Evolutionary conservation across 495 filamentous ascomycete species (phyloP).

Genomic region (Neohortaea acidophila): DNA sequence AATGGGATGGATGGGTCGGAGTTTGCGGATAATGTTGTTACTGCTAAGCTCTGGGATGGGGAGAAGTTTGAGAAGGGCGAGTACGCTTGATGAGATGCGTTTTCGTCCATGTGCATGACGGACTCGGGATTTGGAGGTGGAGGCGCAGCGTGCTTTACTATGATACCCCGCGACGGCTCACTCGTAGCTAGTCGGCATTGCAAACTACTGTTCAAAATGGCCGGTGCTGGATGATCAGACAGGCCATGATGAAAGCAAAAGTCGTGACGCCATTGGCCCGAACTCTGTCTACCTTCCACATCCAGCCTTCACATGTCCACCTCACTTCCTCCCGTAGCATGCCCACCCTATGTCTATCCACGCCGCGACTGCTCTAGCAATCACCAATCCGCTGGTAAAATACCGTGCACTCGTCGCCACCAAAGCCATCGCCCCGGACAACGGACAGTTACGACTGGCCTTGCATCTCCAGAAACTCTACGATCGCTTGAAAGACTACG

Average conservation of each 20-base stretch:
- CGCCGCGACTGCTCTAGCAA: conserved; percentile 32
- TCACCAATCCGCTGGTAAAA: conserved; percentile 57
- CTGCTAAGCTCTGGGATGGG: conserved; percentile 59
- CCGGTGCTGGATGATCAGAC: no score
- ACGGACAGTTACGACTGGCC: conserved; percentile 50
- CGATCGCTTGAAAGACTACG: conserved; percentile 49
- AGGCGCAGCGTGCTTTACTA: no score
- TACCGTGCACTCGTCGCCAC: conserved; percentile 49
- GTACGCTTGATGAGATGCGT: conserved; percentile 34
- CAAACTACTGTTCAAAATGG: no score
- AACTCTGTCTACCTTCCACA: background rate
- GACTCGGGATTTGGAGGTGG: no score
- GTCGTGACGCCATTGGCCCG: no score
- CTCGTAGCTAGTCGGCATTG: no score
- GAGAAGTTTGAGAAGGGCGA: conserved; percentile 65
- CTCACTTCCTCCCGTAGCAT: background rate
- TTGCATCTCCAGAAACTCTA: conserved; percentile 57
- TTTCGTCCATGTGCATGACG: no score
- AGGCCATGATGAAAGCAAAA: no score
- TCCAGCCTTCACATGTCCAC: background rate
- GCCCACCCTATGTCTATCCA: background rate
- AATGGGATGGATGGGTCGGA: conserved; percentile 70
- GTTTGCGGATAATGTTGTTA: conserved; percentile 74
- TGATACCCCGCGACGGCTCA: no score
- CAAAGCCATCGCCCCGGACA: conserved; percentile 43